A percentile compares a stretch with the other conserved stretches of the same genome.
Conservation (phyloP, 225 moss, liverwort and hornwort genomes). For the Marchantia paleacea region DNA sequence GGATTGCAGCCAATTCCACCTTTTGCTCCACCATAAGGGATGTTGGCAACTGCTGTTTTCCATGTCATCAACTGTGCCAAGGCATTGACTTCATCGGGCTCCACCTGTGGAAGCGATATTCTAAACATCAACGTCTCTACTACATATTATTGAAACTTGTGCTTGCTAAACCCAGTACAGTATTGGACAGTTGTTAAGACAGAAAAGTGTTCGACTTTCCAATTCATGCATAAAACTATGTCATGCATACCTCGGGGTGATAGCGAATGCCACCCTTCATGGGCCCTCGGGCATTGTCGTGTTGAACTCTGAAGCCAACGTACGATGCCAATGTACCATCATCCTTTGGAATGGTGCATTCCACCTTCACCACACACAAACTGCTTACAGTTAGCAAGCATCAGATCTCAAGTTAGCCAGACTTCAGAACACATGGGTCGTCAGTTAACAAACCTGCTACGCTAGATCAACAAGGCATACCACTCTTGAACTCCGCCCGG, state of each 20-base stretch:
- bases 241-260: conserved; percentile 64
- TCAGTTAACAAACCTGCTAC: not conserved
- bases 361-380: conserved; percentile 54
- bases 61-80: conserved; percentile 98
- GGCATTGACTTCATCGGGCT: conserved; percentile 86
- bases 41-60: conserved; percentile 93
- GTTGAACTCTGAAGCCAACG: conserved; percentile 93
- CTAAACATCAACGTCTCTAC: not conserved
- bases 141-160: not conserved
- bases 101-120: conserved; percentile 52
- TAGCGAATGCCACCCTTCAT: conserved; percentile 99
- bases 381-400: not conserved
- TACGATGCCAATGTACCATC: conserved; percentile 80
- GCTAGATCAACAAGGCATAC: too few species aligned
- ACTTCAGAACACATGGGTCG: not conserved
- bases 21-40: conserved; percentile 96
- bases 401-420: not conserved
- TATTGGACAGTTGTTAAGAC: not conserved
- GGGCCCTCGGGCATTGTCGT: conserved; percentile 88
- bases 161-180: not conserved
- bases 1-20: conserved; percentile 97
- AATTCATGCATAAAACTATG: too few species aligned
- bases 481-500: not conserved
- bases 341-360: conserved; percentile 97
- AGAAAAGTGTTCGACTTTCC: not conserved